Conservation (phyloP, 1,284 basidiomycete genomes). For the Puccinia horiana region DNA sequence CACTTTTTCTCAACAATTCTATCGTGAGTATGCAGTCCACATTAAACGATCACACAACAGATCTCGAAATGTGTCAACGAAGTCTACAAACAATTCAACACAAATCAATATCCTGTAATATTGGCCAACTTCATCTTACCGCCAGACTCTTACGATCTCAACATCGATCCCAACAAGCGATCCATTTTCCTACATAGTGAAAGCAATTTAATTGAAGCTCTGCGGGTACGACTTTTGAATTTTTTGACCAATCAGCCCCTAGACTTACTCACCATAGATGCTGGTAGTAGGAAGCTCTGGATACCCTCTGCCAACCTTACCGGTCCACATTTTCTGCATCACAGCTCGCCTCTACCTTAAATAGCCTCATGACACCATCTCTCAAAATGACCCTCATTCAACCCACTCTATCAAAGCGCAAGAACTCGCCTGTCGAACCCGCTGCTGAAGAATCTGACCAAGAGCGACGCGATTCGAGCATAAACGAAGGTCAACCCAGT, state of each 20-base stretch:
- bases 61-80: constrained; percentile 85
- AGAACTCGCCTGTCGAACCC: background rate
- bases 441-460: background rate
- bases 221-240: constrained; percentile 66
- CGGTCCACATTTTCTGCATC: constrained; percentile 68
- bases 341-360: constrained; percentile 23
- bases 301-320: constrained; percentile 68
- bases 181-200: constrained; percentile 92
- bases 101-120: constrained; percentile 76
- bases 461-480: constrained; percentile 1
- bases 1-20: constrained; percentile 49
- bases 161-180: constrained; percentile 94
- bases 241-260: background rate
- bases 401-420: constrained; percentile 31
- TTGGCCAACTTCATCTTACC: constrained; percentile 81
- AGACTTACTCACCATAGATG: constrained; percentile 17
- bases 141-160: constrained; percentile 84
- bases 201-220: constrained; percentile 71
- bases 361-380: background rate
- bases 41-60: constrained; percentile 59
- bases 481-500: background rate
- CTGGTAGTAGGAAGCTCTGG: constrained; percentile 64
- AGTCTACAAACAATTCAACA: constrained; percentile 80
- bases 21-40: background rate
- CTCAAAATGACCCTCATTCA: constrained; percentile 28